These are phyloP conservation scores for Neopestalotiopsis clavispora DNA, from an alignment of 2,329 filamentous ascomycete species.

Conservation along the genomic window DNA sequence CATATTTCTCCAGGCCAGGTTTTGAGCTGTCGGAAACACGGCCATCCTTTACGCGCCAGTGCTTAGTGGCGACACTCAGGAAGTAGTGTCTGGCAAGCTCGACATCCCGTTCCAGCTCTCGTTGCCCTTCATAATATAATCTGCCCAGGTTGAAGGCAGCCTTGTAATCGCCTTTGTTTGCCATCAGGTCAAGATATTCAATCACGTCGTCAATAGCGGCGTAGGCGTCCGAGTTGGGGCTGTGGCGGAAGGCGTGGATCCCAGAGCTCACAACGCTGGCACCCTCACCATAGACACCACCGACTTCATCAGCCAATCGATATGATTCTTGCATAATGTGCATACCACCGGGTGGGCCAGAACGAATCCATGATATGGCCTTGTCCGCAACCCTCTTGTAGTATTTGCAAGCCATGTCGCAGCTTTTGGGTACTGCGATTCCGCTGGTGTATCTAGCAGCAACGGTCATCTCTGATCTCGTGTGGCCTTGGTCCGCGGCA, in stretches of 20 bases:
- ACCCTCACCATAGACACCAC: conserved; percentile 93
- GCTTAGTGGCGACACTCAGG: conserved; percentile 75
- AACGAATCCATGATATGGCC: conserved; percentile 84
- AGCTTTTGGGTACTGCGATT: conserved; percentile 84
- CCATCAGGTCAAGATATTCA: conserved; percentile 90
- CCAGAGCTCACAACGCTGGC: conserved; percentile 90
- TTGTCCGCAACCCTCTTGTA: conserved; percentile 96
- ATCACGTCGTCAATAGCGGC: conserved; percentile 91
- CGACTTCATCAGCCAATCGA: conserved; percentile 86
- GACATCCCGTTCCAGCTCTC: conserved; percentile 75
- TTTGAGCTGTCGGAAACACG: conserved; percentile 73
- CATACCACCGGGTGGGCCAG: conserved; percentile 88
- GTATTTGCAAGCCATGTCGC: conserved; percentile 82
- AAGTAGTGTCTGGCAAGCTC: conserved; percentile 81
- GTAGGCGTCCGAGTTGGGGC: conserved; percentile 78
- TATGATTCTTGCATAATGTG: conserved; percentile 78
- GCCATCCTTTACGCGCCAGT: conserved; percentile 79
- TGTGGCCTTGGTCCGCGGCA: conserved; percentile 82
- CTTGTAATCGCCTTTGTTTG: conserved; percentile 86
- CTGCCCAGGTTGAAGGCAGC: conserved; percentile 86
- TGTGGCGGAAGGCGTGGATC: conserved; percentile 75
- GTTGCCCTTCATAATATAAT: conserved; percentile 86
- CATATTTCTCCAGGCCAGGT: conserved; percentile 75
- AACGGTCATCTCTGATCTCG: conserved; percentile 89
- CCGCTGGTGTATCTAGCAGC: conserved; percentile 86